Evolutionary conservation across 139 green algal genomes (phyloP), one percentile per base, ranked within the genome.

Genomic region (Nannochloris sp.): DNA sequence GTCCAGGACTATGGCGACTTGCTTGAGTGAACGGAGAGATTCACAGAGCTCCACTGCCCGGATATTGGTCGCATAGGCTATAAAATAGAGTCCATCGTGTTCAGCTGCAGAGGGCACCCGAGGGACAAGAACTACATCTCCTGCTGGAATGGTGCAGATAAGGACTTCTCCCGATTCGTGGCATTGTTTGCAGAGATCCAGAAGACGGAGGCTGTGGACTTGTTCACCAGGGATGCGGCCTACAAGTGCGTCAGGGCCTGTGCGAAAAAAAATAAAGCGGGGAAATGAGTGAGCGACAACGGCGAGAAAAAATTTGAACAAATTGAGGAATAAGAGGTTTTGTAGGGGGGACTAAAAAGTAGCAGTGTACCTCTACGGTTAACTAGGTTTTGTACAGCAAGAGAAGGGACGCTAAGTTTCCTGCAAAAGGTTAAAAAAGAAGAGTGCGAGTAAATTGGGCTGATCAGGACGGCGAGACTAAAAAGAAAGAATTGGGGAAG

Each of bases 1-100:
- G 30, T 74, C 67, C 15, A 68, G 24, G 4, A 68, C 57, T 8
- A 67, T n/a, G 29, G 35, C 64, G n/a, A 64, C 66, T 37, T 54
- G 37, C 6, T 47, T 39, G 51, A 61, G 24, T 8, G 0, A 9
- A 3, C 71, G 37, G 38, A 78, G 59, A 37, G 14, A 10, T 38
- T 78, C 71, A 45, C 71, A 78, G 3, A 78, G 64, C 46, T 78
- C 57, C 36, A 73, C 71, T 10, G 71, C 71, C 3, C 45, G 42
- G 15, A 78, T 32, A 59, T 73, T 74, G 31, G 71, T 78, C 7
- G 65, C 71, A 36, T 70, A 78, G 1, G 51, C 71, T 31, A 78
- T 34, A n/a, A 78, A 78, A 6, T 66, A 75, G 2, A 75, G 51
- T 15, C 56, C 60, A 51, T 77, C 70, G 14, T 53, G 46, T 6